Base-by-base conservation (phyloP, 1,284 basidiomycete genomes). In the Stygiomarasmius scandens region DNA sequence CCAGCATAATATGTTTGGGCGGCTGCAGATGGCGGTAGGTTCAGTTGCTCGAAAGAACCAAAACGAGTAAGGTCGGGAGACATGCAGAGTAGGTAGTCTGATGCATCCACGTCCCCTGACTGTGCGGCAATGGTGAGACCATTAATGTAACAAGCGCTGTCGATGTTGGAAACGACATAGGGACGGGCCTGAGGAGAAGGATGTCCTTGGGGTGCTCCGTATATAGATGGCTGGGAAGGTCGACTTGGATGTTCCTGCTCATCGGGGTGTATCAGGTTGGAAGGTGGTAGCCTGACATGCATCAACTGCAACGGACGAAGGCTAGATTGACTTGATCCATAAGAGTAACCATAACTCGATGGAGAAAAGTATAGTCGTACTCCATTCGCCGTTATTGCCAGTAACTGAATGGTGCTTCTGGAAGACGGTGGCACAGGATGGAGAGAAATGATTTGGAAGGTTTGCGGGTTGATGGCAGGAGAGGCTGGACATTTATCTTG, bases 281-380 rank as follows among this genome's bases (percentile, higher is more conserved):
- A 71, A 2, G 93, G 93, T 16, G 93, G 92, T 19, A 93, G 76
- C 53, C 93, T 84, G 44, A 95, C 86, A 67, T 95, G 93, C 32
- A 83, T 68, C 23, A 95, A 79, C 59, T 89, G 79, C 63, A 92
- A 67, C 53, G 80, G 71, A 9, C 86, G 82, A 16, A 67, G 63
- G 27, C 75, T 73, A n/a, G 75, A 66, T 41, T 41, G 38, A 32
- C 71, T 61, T 19, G 71, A 64, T n/a, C 71, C 69, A 59, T 75
- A 78, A 41, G 76, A 69, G 65, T 82, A 84, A 25, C 72, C 71
- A 67, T 80, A 82, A 22, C 75, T 68, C 2, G 80, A 75, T 3
- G 87, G 80, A 8, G 86, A 83, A 67, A 95, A 93, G 74, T 91
- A 95, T 4, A 95, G 76, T 51, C 93, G 84, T 2, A 90, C 83